phyloP scores from a whole-genome alignment of 2,329 filamentous ascomycete species.

The Exophiala sideris region DNA sequence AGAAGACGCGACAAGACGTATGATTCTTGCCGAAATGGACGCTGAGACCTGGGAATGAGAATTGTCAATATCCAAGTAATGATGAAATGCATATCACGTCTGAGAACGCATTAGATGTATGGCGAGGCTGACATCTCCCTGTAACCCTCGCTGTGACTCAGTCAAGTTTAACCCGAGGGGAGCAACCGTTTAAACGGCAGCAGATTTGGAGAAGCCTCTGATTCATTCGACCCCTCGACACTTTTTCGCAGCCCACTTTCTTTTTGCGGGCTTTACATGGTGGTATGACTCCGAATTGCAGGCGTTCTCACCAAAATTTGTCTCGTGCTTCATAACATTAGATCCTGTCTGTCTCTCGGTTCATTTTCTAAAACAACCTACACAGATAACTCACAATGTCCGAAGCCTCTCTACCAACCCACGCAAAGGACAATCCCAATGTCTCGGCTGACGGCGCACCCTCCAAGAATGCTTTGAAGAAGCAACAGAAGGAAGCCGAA shows the following conservation, averaged over 20 bases:
- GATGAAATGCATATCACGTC: too few relatives aligned
- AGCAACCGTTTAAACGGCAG: too few relatives aligned
- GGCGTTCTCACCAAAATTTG: not conserved
- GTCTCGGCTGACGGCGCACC: constrained; percentile 37
- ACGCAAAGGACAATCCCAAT: constrained; percentile 26
- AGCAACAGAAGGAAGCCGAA: constrained; percentile 85
- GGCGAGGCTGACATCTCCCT: too few relatives aligned
- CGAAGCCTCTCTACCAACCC: constrained; percentile 23
- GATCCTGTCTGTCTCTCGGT: not conserved
- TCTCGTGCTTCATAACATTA: not conserved
- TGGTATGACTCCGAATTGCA: constrained; percentile 5
- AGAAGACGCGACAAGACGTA: constrained; percentile 48
- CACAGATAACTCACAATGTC: constrained; percentile 2
- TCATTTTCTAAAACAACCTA: constrained; percentile 3
- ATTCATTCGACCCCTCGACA: not conserved
- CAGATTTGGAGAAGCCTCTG: too few relatives aligned
- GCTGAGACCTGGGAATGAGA: not conserved
- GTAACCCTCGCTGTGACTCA: too few relatives aligned
- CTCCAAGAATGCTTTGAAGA: constrained; percentile 80
- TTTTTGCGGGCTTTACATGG: constrained; percentile 4
- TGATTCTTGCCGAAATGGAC: constrained; percentile 16
- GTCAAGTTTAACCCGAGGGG: too few relatives aligned
- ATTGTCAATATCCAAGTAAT: not conserved
- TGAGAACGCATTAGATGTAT: too few relatives aligned
- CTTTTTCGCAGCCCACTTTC: constrained; percentile 12